Evolutionary conservation across 345 rosid genomes (phyloP).

Genomic region (Citrus sinensis): DVS_A1.0 CM039162.1:32250001-32250500

Average conservation of each 20-base stretch:
- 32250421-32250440: background rate
- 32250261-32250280: background rate
- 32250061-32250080: background rate
- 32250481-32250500: slow-evolving; percentile 98
- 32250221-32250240: background rate
- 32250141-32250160: slow-evolving; percentile 98
- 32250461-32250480: slow-evolving; percentile 96
- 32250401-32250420: background rate
- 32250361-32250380: background rate
- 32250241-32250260: background rate
- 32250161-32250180: slow-evolving; percentile 16
- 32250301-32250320: background rate
- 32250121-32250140: slow-evolving; percentile 99
- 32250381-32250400: background rate
- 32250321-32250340: too few relatives aligned
- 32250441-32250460: slow-evolving; percentile 98
- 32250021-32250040: background rate
- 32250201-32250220: background rate
- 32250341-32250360: background rate
- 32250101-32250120: slow-evolving; percentile 95
- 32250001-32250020: background rate
- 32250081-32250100: slow-evolving; percentile 70
- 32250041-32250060: background rate
- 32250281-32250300: background rate
- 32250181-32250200: background rate